These are phyloP conservation scores for Fusarium mundagurra DNA, from an alignment of 2,329 filamentous ascomycete species.

Conservation along the genomic window DNA sequence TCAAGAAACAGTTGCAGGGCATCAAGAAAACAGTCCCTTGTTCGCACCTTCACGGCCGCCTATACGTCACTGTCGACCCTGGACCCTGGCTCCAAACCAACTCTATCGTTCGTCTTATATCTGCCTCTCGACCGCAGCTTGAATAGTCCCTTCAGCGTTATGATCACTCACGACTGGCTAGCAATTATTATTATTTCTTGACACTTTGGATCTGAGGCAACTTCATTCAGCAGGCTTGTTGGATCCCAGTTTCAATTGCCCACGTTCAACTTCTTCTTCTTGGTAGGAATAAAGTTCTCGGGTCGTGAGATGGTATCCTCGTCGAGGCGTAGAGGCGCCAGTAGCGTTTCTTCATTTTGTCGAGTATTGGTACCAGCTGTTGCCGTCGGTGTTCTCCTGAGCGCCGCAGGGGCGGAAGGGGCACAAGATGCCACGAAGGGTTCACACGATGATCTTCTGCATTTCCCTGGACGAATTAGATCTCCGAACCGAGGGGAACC, in stretches of 20 bases:
- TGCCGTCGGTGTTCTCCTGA: slow-evolving; percentile 34
- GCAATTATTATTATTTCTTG: slow-evolving; percentile 10
- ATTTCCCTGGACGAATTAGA: slow-evolving; percentile 39
- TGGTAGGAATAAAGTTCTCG: neutral
- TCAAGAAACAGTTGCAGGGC: slow-evolving; percentile 27
- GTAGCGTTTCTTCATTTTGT: slow-evolving; percentile 33
- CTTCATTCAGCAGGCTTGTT: neutral
- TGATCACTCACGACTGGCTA: slow-evolving; percentile 20
- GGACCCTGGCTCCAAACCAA: slow-evolving; percentile 14
- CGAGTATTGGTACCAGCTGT: slow-evolving; percentile 35
- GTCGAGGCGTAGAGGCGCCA: slow-evolving; percentile 15
- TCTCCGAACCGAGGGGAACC: slow-evolving; percentile 29
- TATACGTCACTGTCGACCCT: slow-evolving; percentile 31
- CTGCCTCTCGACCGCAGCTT: slow-evolving; percentile 8
- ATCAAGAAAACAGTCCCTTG: slow-evolving; percentile 13
- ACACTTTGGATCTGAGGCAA: slow-evolving; percentile 1
- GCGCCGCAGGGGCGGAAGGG: slow-evolving; percentile 20
- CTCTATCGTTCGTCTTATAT: slow-evolving; percentile 22
- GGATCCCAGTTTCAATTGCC: neutral
- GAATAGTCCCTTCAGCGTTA: slow-evolving; percentile 7
- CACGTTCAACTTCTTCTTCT: neutral
- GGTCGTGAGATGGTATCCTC: slow-evolving; percentile 26
- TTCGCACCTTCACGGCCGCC: slow-evolving; percentile 13
- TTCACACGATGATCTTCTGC: slow-evolving; percentile 44
- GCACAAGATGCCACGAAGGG: slow-evolving; percentile 25